These are phyloP conservation scores for Thalassiosira profunda DNA, from an alignment of 108 stramenopile genomes.

Conservation along the genomic window DNA sequence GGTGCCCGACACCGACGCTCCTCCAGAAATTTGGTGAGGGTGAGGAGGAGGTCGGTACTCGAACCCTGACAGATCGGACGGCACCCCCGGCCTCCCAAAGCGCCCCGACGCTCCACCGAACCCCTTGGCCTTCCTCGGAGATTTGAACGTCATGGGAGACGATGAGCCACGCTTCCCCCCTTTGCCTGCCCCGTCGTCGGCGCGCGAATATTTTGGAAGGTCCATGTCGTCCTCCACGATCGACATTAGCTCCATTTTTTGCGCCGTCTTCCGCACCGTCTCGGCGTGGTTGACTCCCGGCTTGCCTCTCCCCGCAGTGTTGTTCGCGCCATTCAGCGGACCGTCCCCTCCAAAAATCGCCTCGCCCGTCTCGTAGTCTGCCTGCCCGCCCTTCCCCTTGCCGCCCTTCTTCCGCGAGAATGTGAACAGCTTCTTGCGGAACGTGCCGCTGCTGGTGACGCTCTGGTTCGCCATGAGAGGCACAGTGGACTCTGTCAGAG, in stretches of 20 bases:
- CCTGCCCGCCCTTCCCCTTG: background rate
- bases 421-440: conserved; percentile 31
- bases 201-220: conserved; percentile 25
- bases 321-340: background rate
- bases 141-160: conserved; percentile 4
- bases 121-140: conserved; percentile 12
- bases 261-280: conserved; percentile 18
- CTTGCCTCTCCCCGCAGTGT: background rate
- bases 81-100: conserved; percentile 29
- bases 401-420: conserved; percentile 32
- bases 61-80: conserved; percentile 41
- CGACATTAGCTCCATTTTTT: conserved; percentile 41
- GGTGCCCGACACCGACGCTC: conserved; percentile 20
- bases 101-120: conserved; percentile 14
- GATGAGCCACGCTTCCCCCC: background rate
- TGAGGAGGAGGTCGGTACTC: conserved; percentile 41
- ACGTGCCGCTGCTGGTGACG: background rate
- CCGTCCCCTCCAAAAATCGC: conserved; percentile 1
- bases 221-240: conserved; percentile 45
- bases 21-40: too few species aligned
- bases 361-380: conserved; percentile 14
- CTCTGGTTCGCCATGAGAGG: conserved; percentile 3
- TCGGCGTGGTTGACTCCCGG: conserved; percentile 14
- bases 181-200: background rate
- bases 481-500: background rate